Evolutionary conservation across 2,329 filamentous ascomycete species (phyloP), one percentile per base, ranked within the genome.

Genomic region (Dryadomyces quercus-mongolicae): DNA sequence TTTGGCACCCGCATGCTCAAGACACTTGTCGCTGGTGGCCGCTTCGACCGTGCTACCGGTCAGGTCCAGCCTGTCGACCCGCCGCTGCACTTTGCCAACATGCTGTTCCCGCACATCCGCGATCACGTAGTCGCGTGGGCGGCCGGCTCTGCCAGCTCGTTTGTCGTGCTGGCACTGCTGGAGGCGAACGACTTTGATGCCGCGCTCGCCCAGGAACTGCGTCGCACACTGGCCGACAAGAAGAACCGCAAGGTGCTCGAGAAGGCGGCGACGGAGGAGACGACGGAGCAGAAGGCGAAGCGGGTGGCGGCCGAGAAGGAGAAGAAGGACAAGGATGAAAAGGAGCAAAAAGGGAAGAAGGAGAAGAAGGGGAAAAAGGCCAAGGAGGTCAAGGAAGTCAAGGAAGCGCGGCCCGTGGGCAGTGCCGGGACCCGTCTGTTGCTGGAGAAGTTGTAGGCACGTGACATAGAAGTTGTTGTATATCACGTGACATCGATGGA

Each of bases 1-100:
- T 76, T 76, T 61, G 86, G 82, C 44, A 89, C 88, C 16, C 85
- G 89, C 56, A 86, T 96, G 84, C 78, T 97, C 63, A 96, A 95
- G 73, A 86, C 86, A 0, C 78, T 98, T 8, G 90, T 96, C 22
- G 85, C 89, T 54, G 93, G 93, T 45, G 93, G 94, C 25, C 84
- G 82, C 55, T 98, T 87, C 65, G 89, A 97, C 68, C 81, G 81
- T 57, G 76, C 76, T 46, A 76, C 81, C 2, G 89, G 89, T 69
- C 81, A 76, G 54, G 70, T 93, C 47, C 78, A 86, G 62, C 80
- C 82, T 21, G 77, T 86, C 2, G 82, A 90, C 50, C 89, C 90
- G 16, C 78, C 87, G 8, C 75, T 97, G 54, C 78, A 84, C 51
- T 98, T 98, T 66, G 82, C 88, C 57, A 78, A 86, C 59, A 73